Conservation (phyloP, 225 moss, liverwort and hornwort genomes). For the Neckera pumila region DNA sequence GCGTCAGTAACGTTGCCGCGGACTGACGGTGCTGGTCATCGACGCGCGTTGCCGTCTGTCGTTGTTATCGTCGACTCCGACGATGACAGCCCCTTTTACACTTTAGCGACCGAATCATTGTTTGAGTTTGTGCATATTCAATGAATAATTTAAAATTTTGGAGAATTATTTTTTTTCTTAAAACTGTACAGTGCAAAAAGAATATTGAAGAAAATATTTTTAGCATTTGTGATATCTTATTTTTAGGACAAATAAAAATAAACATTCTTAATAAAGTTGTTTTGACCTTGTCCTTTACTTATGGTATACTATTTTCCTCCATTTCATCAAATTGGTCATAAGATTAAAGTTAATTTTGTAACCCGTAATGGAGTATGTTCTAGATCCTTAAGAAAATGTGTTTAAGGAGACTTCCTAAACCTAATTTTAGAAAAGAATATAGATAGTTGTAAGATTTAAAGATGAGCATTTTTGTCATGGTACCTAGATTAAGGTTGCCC, state of each 20-base stretch:
- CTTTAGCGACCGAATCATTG: background rate
- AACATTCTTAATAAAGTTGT: background rate
- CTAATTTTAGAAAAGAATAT: background rate
- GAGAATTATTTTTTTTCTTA: no score
- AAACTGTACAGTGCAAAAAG: no score
- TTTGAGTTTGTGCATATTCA: background rate
- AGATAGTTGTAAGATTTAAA: background rate
- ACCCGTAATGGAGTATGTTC: accelerated
- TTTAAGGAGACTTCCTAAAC: accelerated
- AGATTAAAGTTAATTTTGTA: background rate
- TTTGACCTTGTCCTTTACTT: background rate
- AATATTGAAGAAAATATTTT: no score
- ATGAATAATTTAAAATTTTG: no score
- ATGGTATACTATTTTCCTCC: accelerated
- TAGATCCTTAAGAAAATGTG: background rate
- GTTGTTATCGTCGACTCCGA: background rate
- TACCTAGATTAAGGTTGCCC: background rate
- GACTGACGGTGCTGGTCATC: background rate
- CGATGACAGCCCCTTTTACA: background rate
- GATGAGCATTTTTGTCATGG: no score
- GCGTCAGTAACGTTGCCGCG: background rate
- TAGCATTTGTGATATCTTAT: background rate
- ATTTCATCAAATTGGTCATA: background rate
- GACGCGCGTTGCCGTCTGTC: background rate
- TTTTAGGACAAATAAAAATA: background rate